These are phyloP conservation scores for Ustilago cynodontis DNA, from an alignment of 1,284 basidiomycete genomes.

Conservation along the genomic window DNA sequence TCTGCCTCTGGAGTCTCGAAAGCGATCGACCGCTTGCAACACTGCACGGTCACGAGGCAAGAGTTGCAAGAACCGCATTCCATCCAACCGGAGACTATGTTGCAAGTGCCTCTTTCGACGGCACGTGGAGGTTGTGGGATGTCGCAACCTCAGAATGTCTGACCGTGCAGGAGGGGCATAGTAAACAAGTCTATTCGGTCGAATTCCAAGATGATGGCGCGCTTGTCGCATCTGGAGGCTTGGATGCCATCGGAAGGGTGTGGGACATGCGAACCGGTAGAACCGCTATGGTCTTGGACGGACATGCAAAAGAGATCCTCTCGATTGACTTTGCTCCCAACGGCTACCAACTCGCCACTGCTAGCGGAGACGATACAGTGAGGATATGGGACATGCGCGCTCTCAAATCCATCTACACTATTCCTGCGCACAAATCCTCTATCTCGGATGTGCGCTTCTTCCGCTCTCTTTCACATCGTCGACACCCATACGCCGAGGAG, in stretches of 20 bases:
- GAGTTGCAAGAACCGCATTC: slow-evolving; percentile 92
- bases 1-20: slow-evolving; percentile 84
- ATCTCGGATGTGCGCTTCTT: slow-evolving; percentile 96
- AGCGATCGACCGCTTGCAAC: slow-evolving; percentile 84
- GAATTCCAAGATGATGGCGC: slow-evolving; percentile 97
- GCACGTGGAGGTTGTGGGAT: slow-evolving; percentile 99
- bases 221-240: slow-evolving; percentile 89
- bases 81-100: slow-evolving; percentile 94
- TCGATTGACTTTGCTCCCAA: slow-evolving; percentile 94
- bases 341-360: slow-evolving; percentile 96
- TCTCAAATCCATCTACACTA: slow-evolving; percentile 90
- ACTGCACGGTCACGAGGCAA: slow-evolving; percentile 87
- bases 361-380: slow-evolving; percentile 95
- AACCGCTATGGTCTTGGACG: slow-evolving; percentile 97
- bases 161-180: slow-evolving; percentile 94
- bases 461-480: slow-evolving; percentile 71
- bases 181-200: slow-evolving; percentile 93
- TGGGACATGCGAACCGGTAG: slow-evolving; percentile 96
- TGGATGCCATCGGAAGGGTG: slow-evolving; percentile 95
- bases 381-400: slow-evolving; percentile 98
- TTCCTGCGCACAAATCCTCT: slow-evolving; percentile 93
- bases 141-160: slow-evolving; percentile 83
- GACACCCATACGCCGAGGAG: neutral
- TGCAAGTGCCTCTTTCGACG: slow-evolving; percentile 95
- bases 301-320: slow-evolving; percentile 93